These are phyloP conservation scores for Botryotinia convoluta DNA, from an alignment of 2,329 filamentous ascomycete genomes.

Conservation along the genomic window DNA sequence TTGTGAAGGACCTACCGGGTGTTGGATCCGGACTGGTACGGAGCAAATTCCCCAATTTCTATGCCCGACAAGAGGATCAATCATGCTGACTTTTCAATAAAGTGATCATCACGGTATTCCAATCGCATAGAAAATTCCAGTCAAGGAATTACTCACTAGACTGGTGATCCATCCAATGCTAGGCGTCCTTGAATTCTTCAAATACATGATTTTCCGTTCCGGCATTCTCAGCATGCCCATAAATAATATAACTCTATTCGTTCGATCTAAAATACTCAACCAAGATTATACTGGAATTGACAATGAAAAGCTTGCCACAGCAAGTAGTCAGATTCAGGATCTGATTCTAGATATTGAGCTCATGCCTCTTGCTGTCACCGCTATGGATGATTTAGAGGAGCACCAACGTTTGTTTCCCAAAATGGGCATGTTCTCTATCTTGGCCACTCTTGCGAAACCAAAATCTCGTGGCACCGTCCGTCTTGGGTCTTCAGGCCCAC, in stretches of 20 bases:
- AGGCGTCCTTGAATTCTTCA: slow-evolving; percentile 16
- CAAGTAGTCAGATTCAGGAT: background rate
- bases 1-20: slow-evolving; percentile 14
- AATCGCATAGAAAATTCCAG: slow-evolving; percentile 20
- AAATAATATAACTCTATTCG: slow-evolving; percentile 12
- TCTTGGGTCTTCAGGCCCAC: slow-evolving; percentile 16
- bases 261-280: slow-evolving; percentile 4
- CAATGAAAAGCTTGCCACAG: background rate
- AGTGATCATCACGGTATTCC: slow-evolving; percentile 20
- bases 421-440: slow-evolving; percentile 19
- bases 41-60: background rate
- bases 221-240: slow-evolving; percentile 18
- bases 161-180: background rate
- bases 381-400: slow-evolving; percentile 19
- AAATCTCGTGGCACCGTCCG: slow-evolving; percentile 20
- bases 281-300: background rate
- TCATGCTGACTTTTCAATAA: background rate
- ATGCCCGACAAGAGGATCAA: background rate
- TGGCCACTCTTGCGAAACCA: slow-evolving; percentile 17
- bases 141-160: slow-evolving; percentile 15
- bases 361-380: slow-evolving; percentile 17
- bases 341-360: slow-evolving; percentile 20
- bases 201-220: slow-evolving; percentile 19
- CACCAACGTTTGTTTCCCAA: slow-evolving; percentile 16
- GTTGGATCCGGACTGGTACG: slow-evolving; percentile 21